Evolutionary conservation across 257 asterid genomes (phyloP), one percentile per base, ranked within the genome.

Genomic region (Avicennia marina): DNA sequence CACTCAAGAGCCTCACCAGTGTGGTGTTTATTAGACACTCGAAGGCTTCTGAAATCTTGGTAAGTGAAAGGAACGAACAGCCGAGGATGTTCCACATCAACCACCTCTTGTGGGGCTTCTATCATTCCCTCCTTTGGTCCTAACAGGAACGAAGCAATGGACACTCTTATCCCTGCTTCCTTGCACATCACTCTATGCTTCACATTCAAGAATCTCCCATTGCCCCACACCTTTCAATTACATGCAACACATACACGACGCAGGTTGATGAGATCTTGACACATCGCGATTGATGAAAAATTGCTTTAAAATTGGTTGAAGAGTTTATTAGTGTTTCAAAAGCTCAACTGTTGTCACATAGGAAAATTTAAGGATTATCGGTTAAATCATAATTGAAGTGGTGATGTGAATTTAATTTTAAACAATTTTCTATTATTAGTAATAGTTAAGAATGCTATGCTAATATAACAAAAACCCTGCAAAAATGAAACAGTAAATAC

Each of bases 191-290:
- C 89, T 10, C 76, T 60, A 27, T 84, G 89, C 52, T 74, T 78
- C 75, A 81, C 82, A 27, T 81, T 84, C 77, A 75, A 69, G 64
- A 81, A 81, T 65, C 76, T 78, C 58, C 86, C 89, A 40, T 76
- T 84, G 67, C 83, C 81, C 89, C 94, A 78, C 17, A 79, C 78
- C 86, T 83, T 53, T n/a, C n/a, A n/a, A n/a, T n/a, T n/a, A n/a
- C n/a, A n/a, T n/a, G n/a, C n/a, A n/a, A n/a, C n/a, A n/a, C n/a
- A n/a, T n/a, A n/a, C n/a, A n/a, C n/a, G n/a, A n/a, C n/a, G n/a
- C n/a, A n/a, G n/a, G n/a, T n/a, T n/a, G n/a, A n/a, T n/a, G n/a
- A n/a, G n/a, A n/a, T n/a, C n/a, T n/a, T n/a, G n/a, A n/a, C n/a
- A n/a, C n/a, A 49, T 49, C 55, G n/a, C n/a, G n/a, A n/a, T n/a